These are phyloP conservation scores for Nevesoporus exiguus DNA, from an alignment of 768 basidiomycete genomes.

Conservation along the genomic window DNA sequence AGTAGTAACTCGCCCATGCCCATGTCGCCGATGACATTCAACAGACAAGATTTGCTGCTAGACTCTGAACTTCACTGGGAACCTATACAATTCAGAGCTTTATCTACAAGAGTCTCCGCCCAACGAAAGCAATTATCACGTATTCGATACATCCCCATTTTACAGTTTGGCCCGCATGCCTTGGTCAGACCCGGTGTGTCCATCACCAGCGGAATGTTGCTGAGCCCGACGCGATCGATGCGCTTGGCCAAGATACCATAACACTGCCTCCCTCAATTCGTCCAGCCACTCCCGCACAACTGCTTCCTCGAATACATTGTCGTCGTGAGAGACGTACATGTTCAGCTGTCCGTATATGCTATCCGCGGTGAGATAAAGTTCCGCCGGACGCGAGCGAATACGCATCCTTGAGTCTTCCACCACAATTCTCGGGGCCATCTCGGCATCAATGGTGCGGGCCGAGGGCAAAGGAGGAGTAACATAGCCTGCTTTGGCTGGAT, in stretches of 20 bases:
- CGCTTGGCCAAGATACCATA: constrained; percentile 30
- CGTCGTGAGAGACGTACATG: constrained; percentile 39
- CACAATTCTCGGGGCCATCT: background rate
- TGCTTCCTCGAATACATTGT: constrained; percentile 42
- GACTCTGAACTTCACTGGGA: too few species aligned
- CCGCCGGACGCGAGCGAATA: constrained; percentile 44
- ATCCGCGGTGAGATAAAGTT: constrained; percentile 43
- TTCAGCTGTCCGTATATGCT: constrained; percentile 33
- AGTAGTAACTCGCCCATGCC: too few species aligned
- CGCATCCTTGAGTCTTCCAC: constrained; percentile 7
- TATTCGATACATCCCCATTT: background rate
- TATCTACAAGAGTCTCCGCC: too few species aligned
- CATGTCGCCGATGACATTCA: too few species aligned
- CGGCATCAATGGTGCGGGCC: too few species aligned
- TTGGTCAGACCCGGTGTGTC: background rate
- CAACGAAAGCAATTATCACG: too few species aligned
- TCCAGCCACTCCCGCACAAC: constrained; percentile 46
- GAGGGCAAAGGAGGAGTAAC: background rate
- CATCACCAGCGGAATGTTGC: background rate
- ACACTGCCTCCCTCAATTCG: constrained; percentile 37
- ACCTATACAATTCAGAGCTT: too few species aligned
- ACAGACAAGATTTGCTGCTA: too few species aligned
- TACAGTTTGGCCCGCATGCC: background rate
- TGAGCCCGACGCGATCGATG: background rate
- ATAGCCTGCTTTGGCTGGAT: constrained; percentile 13